phyloP scores from a whole-genome alignment of 2,329 filamentous ascomycete species.

The Xylaria sp. region DNA sequence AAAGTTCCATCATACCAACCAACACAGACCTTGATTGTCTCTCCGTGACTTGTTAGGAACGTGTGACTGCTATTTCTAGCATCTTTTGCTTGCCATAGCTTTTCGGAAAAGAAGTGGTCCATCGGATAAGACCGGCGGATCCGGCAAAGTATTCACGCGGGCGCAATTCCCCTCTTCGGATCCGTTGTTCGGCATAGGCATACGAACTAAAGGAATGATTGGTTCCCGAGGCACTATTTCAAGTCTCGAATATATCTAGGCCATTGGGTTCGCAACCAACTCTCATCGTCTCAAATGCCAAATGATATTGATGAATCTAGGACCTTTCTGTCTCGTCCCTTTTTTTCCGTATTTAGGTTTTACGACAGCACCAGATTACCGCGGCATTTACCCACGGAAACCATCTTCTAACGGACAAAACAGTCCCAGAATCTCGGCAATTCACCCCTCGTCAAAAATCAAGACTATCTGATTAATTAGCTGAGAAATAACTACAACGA shows the following conservation, averaged over 20 bases:
- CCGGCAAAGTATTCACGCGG: constrained; percentile 35
- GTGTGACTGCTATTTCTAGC: not conserved
- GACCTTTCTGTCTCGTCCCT: not conserved
- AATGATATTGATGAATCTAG: not conserved
- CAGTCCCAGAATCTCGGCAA: not conserved
- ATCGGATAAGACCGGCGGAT: constrained; percentile 34
- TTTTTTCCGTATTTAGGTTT: not conserved
- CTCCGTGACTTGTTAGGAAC: not conserved
- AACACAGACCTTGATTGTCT: not conserved
- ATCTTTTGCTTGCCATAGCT: not conserved
- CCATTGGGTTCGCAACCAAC: no score
- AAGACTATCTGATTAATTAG: not conserved
- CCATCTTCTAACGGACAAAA: not conserved
- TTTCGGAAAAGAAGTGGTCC: constrained; percentile 19
- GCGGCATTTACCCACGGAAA: not conserved
- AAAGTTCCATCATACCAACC: not conserved
- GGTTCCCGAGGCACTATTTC: not conserved
- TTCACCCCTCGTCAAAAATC: not conserved
- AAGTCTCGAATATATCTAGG: not conserved
- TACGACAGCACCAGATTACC: not conserved
- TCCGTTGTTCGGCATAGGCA: constrained; percentile 44
- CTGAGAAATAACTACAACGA: not conserved
- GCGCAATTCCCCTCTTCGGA: constrained; percentile 38
- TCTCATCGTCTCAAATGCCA: not conserved
- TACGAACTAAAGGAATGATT: not conserved